Base-by-base conservation (phyloP, 371 early-diverging fungal genomes). In the Phascolomyces articulosus region DNA sequence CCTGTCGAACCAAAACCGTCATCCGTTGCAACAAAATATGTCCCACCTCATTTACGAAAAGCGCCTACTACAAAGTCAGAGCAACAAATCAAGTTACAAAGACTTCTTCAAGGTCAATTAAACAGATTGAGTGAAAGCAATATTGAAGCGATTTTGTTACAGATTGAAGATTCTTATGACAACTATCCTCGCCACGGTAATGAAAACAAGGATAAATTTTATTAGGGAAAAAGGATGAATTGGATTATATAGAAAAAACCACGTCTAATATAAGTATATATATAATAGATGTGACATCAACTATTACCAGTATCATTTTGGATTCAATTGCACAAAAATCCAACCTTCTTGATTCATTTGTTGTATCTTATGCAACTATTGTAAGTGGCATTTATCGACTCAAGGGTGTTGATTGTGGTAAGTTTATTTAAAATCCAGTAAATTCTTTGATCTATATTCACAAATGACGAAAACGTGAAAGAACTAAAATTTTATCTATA, bases 41-140 rank as follows among this genome's bases (percentile, higher is more conserved):
- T 96, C 10, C 98, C 98, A 23, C 97, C 98, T 49, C 93, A 95
- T 62, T 82, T 96, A 34, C 91, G 97, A 65, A 85, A 81, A 59
- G 72, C 75, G 44, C 66, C 85, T 4, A 65, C 76, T 1, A 74
- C 84, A 24, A 83, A 87, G 38, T 79, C 79, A 2, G 90, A 91
- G 69, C 85, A 87, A 40, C 76, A 84, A 40, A 72, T 84, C 7
- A 85, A 91, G 18, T 79, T 96, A 4, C 90, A 92, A 59, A 85
- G 92, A 31, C 87, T 86, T 40, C 69, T 96, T 4, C 94, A 94
- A 73, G 98, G 98, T 65, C 86, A 91, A 61, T 78, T 97, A 16
- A 96, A 96, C 82, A 89, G 86, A 79, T 77, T 96, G 71, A 94
- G 91, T 74, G 97, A 96, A 74, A 86, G 89, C 70, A 96, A 96